phyloP scores from a whole-genome alignment of 345 rosid genomes.

The Hypericum perforatum region DNA sequence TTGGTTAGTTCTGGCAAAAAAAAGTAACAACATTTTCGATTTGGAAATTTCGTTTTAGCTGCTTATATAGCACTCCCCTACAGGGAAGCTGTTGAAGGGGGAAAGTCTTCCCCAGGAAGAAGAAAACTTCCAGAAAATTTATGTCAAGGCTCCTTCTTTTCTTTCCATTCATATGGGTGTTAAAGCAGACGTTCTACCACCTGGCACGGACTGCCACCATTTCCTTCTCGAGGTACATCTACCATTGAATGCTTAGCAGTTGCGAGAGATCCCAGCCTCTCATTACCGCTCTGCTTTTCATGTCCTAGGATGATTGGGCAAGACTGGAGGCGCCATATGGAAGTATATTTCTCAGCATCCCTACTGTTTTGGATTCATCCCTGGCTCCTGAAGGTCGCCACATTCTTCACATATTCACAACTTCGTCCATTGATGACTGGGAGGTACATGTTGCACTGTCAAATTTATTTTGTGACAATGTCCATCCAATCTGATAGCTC shows the following conservation, averaged over 20 bases:
- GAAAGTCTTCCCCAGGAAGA: slow-evolving; percentile 85
- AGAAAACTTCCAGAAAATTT: slow-evolving; percentile 74
- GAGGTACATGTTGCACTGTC: slow-evolving; percentile 34
- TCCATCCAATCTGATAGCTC: neutral
- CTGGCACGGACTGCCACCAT: slow-evolving; percentile 90
- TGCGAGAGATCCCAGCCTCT: neutral
- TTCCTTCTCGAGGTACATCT: slow-evolving; percentile 75
- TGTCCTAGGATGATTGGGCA: slow-evolving; percentile 55
- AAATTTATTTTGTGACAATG: slow-evolving; percentile 3
- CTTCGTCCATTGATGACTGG: slow-evolving; percentile 83
- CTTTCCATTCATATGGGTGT: slow-evolving; percentile 97
- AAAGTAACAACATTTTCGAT: slow-evolving; percentile 5
- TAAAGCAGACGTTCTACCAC: slow-evolving; percentile 71
- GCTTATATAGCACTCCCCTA: neutral
- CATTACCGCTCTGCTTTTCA: neutral
- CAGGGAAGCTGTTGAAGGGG: slow-evolving; percentile 80
- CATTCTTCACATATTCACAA: slow-evolving; percentile 85
- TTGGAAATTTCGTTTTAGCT: neutral
- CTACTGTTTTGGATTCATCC: slow-evolving; percentile 79
- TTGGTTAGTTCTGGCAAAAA: slow-evolving; percentile 48
- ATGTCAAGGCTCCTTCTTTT: slow-evolving; percentile 94
- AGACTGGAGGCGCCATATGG: slow-evolving; percentile 79
- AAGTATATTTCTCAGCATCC: slow-evolving; percentile 93
- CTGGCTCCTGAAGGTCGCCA: slow-evolving; percentile 78
- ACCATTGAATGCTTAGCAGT: slow-evolving; percentile 9